Base-by-base conservation (phyloP, 805 yeast species). In the Candida pseudoglaebosa region DNA sequence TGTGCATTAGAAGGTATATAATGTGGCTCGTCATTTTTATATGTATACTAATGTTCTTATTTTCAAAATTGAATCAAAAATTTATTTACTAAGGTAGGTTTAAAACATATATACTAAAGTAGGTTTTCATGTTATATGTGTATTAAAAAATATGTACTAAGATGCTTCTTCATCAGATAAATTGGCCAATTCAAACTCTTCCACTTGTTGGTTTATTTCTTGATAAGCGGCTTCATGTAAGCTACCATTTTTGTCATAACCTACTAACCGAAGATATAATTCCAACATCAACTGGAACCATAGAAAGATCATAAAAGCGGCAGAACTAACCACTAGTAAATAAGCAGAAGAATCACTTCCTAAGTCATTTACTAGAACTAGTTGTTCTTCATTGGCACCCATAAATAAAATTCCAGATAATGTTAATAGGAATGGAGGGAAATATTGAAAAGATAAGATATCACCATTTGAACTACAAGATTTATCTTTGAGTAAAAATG, bases 311-410 rank as follows among this genome's bases (percentile, higher is more conserved):
- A 87, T 47, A 50, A 86, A 84, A 1, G 95, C 90, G 0, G 85
- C 85, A 5, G 90, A 77, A 9, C 80, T 61, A 4, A 84, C 69
- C 4, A 82, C 75, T 62, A 91, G 65, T 26, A 85, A 75, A 59
- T 91, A 91, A 0, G 95, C 78, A 35, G 91, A 79, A 50, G 85
- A 93, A 60, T 86, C 96, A 3, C 95, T 83, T 1, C 88, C 86
- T 48, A 85, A 69, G 47, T 78, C 80, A 38, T 78, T 63, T 2
- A 90, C 87, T 42, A 87, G 65, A 7, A 62, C 61, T 50, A 91
- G 67, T 56, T 90, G 96, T 57, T 91, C 95, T 56, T 90, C 96
- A 45, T 75, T 90, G 16, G 98, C 98, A 19, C 86, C 78, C 96
- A 90, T 90, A 57, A 91, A 91, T 45, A 86, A 54, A 5, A 84